These are phyloP conservation scores for Magnolia sinica DNA, from an alignment of 164 flowering plant genomes.

Conservation along the genomic window DNA sequence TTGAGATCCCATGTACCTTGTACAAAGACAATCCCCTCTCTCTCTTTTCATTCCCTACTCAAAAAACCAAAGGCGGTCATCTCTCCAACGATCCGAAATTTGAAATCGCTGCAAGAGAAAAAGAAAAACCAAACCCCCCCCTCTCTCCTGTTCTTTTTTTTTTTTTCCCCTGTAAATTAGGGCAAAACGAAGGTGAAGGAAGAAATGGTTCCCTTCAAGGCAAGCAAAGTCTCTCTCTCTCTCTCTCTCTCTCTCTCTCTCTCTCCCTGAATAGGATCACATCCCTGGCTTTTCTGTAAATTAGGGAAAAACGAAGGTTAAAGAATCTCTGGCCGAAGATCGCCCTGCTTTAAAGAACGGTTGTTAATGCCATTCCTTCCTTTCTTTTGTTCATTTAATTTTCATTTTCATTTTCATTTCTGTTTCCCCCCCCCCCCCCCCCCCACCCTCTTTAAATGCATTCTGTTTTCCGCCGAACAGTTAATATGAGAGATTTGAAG, in stretches of 20 bases:
- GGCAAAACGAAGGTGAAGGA: too few relatives aligned
- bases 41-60: too few relatives aligned
- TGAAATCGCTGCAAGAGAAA: background rate
- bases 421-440: too few relatives aligned
- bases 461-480: constrained; percentile 17
- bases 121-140: background rate
- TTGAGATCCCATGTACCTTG: too few relatives aligned
- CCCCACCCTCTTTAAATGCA: too few relatives aligned
- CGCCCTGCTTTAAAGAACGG: constrained; percentile 11
- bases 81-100: background rate
- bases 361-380: background rate
- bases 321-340: constrained; percentile 11
- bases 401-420: background rate
- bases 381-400: background rate
- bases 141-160: background rate
- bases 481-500: constrained; percentile 31
- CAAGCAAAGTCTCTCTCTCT: background rate
- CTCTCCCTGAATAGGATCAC: background rate
- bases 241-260: background rate
- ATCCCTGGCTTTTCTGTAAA: constrained; percentile 4
- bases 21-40: too few relatives aligned
- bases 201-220: too few relatives aligned
- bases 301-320: constrained; percentile 19
- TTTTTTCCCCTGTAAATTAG: too few relatives aligned
- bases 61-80: background rate